Evolutionary conservation across 202 grass and related monocot genomes (phyloP), one percentile per base, ranked within the genome.

Genomic region (Hordeum pubiflorum): DNA sequence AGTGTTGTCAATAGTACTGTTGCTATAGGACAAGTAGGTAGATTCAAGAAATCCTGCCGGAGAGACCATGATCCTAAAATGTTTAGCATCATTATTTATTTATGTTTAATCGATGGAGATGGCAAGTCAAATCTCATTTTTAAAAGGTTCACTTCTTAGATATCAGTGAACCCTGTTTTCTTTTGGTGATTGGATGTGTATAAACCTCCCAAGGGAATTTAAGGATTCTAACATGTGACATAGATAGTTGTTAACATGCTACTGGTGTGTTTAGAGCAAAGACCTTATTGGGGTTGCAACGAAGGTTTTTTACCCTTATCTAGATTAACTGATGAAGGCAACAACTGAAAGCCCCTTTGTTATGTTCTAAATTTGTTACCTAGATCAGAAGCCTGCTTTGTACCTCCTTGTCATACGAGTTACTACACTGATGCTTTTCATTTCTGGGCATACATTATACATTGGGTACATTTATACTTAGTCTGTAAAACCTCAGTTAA

Each of bases 91-190:
- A 64, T 50, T 64, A 33, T 79, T 34, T 78, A 63, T 74, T 63
- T 63, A 44, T 78, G 40, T 37, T 29, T 72, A 79, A 23, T 50
- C 46, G 39, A 32, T 29, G 37, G 68, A 22, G 7, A 31, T 48
- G 59, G 2, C 15, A 39, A 67, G 21, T 32, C 38, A 54, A 54
- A 39, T 67, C 13, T 75, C 6, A 64, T 74, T 65, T 83, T 46
- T 50, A 13, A 79, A 66, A 76, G 58, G 27, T 74, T 31, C 7
- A 36, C 70, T 68, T 74, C 17, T 9, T 5, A 58, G 68, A 9
- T 71, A 76, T 76, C 7, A 18, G 1, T 23, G 68, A 54, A 86
- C 22, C 72, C 69, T 82, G 29, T 36, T 80, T 85, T 81, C 60
- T 76, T 58, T 21, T 59, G 66, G 65, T 29, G 54, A 55, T 85